Evolutionary conservation across 805 yeast genomes (phyloP), one percentile per base, ranked within the genome.

Genomic region (Lipomyces orientalis): DNA sequence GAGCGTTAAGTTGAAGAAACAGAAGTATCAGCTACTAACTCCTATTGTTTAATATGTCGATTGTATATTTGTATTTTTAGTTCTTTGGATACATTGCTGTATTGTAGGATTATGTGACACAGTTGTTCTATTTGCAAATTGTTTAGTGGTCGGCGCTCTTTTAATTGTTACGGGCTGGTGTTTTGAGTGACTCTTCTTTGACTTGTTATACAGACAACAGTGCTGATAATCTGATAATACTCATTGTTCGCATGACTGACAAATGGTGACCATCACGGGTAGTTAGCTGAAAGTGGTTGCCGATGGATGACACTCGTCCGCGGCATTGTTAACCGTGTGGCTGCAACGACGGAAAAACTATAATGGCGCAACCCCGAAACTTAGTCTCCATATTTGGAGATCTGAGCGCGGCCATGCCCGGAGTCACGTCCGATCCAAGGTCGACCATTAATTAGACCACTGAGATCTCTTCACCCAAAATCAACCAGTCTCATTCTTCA

Each of bases 1-100:
- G 54, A 71, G 75, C 31, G 74, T 69, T 25, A 46, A 51, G 37
- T 74, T 16, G 62, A 39, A 22, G 29, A 22, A 52, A 25, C 34
- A 52, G n/a, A 52, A 52, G 31, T 52, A 25, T 7, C 55, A 31
- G 55, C n/a, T 33, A n/a, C n/a, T 43, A 43, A 8, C 49, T 37
- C 16, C 6, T 37, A 4, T 43, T n/a, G 29, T 43, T 19, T 39
- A 43, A 2, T 43, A 16, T 16, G 22, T 43, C 49, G n/a, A n/a
- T 43, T n/a, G 49, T 16, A 43, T 7, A 16, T 43, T 43, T 43
- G 49, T 43, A n/a, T 43, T 16, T 43, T 9, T 16, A 2, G 22
- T n/a, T 43, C 8, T 37, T 43, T 43, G 49, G 49, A 43, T 43
- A 43, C 49, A 43, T 43, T 43, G 22, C 22, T 19, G 49, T 43